These are phyloP conservation scores for Luffa aegyptiaca DNA, from an alignment of 306 rosid genomes.

Conservation along the genomic window DNA sequence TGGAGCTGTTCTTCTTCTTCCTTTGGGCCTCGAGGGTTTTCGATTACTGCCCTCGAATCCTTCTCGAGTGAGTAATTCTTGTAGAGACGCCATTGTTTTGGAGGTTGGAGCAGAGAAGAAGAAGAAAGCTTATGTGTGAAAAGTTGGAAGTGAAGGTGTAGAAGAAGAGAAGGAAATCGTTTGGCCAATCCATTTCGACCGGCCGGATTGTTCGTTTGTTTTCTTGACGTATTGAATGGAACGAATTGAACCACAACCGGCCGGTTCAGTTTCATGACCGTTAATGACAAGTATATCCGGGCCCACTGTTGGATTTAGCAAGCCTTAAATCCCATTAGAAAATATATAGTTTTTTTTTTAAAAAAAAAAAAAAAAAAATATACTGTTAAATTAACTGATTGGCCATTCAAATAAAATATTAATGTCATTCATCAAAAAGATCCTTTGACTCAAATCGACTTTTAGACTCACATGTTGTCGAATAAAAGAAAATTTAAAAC, in stretches of 20 bases:
- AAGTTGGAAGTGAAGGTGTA: background rate
- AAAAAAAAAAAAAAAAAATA: too few relatives aligned
- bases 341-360: too few relatives aligned
- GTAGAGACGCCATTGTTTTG: slow-evolving; percentile 47
- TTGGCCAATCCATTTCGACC: slow-evolving; percentile 4
- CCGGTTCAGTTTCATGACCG: slow-evolving; percentile 5
- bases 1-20: slow-evolving; percentile 14
- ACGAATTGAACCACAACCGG: background rate
- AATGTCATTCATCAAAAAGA: too few relatives aligned
- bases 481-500: too few relatives aligned
- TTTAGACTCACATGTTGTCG: too few relatives aligned
- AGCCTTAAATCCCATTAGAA: background rate
- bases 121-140: background rate
- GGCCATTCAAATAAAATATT: too few relatives aligned
- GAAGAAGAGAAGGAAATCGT: slow-evolving; percentile 10
- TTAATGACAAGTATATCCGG: background rate
- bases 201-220: background rate
- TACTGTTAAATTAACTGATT: too few relatives aligned
- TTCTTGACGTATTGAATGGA: background rate
- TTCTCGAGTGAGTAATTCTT: slow-evolving; percentile 54
- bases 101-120: slow-evolving; percentile 16
- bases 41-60: slow-evolving; percentile 18
- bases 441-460: too few relatives aligned
- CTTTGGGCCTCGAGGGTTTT: slow-evolving; percentile 11
- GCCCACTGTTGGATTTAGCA: background rate